phyloP scores from a whole-genome alignment of 495 filamentous ascomycete species.

The Talaromyces ruber region DNA sequence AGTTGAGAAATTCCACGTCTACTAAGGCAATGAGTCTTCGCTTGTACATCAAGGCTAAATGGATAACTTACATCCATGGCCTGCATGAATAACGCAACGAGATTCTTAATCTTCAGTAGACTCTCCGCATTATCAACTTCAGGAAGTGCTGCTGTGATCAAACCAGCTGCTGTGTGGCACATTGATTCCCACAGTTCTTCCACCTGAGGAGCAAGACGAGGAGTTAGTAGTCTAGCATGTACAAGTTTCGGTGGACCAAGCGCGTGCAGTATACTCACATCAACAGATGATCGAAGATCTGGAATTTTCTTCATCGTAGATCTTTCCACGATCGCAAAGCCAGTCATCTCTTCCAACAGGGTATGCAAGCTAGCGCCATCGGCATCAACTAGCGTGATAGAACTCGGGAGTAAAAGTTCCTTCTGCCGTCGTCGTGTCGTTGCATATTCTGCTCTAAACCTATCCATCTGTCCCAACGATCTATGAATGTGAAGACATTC shows the following conservation, averaged over 20 bases:
- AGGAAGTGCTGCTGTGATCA: constrained; percentile 68
- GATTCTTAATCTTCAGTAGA: constrained; percentile 82
- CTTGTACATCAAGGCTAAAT: background rate
- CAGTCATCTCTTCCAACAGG: constrained; percentile 84
- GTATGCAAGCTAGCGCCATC: constrained; percentile 74
- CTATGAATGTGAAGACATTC: constrained; percentile 97
- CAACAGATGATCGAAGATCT: constrained; percentile 69
- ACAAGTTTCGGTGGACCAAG: background rate
- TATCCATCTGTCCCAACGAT: constrained; percentile 84
- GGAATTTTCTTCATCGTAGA: constrained; percentile 83
- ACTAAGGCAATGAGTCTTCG: constrained; percentile 3
- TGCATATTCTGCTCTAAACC: constrained; percentile 83
- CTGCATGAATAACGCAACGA: constrained; percentile 90
- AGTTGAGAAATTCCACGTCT: constrained; percentile 89
- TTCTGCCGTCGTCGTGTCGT: constrained; percentile 84
- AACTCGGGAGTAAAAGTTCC: constrained; percentile 71
- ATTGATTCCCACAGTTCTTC: constrained; percentile 98
- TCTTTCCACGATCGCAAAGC: constrained; percentile 94
- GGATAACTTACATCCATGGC: constrained; percentile 71
- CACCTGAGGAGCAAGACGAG: constrained; percentile 41
- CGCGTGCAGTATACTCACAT: constrained; percentile 47
- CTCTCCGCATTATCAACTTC: constrained; percentile 76
- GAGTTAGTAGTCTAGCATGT: background rate
- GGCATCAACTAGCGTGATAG: constrained; percentile 60
- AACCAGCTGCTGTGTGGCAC: constrained; percentile 75